These are phyloP conservation scores for Erysimum pusillum DNA, from an alignment of 441 rosid genomes.

Conservation along the genomic window DNA sequence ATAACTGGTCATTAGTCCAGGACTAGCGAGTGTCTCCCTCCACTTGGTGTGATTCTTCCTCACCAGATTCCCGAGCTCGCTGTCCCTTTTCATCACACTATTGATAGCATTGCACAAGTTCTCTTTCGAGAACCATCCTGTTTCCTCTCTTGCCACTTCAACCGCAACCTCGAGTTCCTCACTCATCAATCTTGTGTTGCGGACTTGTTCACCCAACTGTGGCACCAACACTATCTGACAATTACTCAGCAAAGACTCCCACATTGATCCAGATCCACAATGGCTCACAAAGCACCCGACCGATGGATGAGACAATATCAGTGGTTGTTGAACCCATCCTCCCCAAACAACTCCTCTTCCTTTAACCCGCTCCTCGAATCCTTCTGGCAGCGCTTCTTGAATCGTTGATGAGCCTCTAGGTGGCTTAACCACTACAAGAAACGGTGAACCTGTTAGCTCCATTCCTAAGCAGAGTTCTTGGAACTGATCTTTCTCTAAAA, in stretches of 20 bases:
- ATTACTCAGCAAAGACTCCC: constrained; percentile 64
- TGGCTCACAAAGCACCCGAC: constrained; percentile 70
- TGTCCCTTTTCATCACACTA: constrained; percentile 45
- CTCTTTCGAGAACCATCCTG: constrained; percentile 50
- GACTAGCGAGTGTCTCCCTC: constrained; percentile 32
- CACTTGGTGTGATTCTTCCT: constrained; percentile 49
- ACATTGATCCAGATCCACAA: constrained; percentile 74
- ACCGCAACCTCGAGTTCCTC: constrained; percentile 48
- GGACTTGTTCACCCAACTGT: constrained; percentile 42
- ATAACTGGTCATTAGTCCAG: constrained; percentile 40
- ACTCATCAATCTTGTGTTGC: constrained; percentile 44
- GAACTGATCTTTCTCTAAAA: constrained; percentile 27
- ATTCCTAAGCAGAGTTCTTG: constrained; percentile 36
- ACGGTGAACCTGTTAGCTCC: constrained; percentile 44
- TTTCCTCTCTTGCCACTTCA: constrained; percentile 45
- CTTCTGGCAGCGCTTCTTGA: constrained; percentile 65
- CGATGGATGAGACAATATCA: constrained; percentile 54
- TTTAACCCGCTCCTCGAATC: constrained; percentile 58
- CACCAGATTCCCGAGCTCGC: constrained; percentile 39
- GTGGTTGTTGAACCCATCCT: constrained; percentile 58
- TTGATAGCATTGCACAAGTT: constrained; percentile 45
- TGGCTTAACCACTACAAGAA: constrained; percentile 37
- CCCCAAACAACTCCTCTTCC: constrained; percentile 57
- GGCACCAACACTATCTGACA: constrained; percentile 65
- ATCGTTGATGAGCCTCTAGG: constrained; percentile 36